phyloP scores from a whole-genome alignment of 1,284 basidiomycete species.

The Malassezia obtusa region DNA sequence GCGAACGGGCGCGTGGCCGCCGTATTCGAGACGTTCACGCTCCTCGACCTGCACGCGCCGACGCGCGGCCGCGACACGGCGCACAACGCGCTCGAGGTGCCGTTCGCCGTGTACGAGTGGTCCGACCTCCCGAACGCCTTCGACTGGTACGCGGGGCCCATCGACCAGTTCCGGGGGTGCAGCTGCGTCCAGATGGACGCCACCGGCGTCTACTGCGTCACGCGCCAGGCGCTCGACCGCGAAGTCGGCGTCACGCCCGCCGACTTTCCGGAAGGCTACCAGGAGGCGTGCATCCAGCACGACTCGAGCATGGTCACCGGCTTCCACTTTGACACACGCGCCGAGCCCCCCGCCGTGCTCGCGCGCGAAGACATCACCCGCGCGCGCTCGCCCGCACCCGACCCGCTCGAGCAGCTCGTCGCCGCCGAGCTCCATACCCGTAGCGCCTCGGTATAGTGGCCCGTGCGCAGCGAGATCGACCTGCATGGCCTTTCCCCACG shows the following conservation, averaged over 20 bases:
- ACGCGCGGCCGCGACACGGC: neutral
- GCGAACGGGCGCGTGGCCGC: slow-evolving; percentile 9
- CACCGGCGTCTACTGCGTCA: slow-evolving; percentile 14
- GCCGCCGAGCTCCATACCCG: too few species aligned
- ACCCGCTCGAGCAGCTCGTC: neutral
- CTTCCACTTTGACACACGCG: slow-evolving; percentile 6
- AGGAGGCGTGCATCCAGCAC: neutral
- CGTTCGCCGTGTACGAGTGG: slow-evolving; percentile 12
- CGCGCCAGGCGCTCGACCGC: neutral
- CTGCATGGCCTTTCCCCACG: neutral
- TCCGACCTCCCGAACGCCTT: slow-evolving; percentile 1
- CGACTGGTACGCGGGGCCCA: neutral
- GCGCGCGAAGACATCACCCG: too few species aligned
- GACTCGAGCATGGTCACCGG: slow-evolving; percentile 12
- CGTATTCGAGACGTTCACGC: neutral
- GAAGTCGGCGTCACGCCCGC: neutral
- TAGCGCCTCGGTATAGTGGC: too few species aligned
- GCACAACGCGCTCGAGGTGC: neutral
- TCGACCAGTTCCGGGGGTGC: slow-evolving; percentile 2
- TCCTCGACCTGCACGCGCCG: neutral
- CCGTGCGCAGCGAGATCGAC: too few species aligned
- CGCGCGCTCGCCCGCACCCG: neutral
- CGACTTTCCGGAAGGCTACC: neutral
- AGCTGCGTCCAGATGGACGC: slow-evolving; percentile 18
- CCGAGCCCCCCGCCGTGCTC: neutral